These are phyloP conservation scores for Solanum appendiculatum DNA, from an alignment of 257 asterid genomes.

Conservation along the genomic window DNA sequence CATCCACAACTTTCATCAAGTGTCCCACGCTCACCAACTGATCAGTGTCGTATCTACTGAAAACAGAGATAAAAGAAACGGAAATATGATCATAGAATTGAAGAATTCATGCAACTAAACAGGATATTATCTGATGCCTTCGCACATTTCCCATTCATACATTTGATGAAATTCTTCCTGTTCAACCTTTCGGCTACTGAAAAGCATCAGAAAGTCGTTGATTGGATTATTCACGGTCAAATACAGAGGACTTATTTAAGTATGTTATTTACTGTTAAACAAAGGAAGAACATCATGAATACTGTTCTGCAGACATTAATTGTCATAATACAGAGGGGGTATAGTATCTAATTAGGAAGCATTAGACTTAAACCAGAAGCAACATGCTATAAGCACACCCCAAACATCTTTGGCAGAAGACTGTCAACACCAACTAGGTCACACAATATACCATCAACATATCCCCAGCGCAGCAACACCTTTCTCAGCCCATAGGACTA, in stretches of 20 bases:
- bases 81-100: background rate
- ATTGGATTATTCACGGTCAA: background rate
- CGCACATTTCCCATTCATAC: background rate
- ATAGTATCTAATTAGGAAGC: background rate
- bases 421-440: background rate
- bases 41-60: background rate
- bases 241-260: background rate
- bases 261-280: background rate
- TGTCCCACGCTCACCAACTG: background rate
- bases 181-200: background rate
- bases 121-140: background rate
- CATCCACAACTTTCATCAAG: background rate
- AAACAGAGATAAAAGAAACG: background rate
- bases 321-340: background rate
- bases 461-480: background rate
- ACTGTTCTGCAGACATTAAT: background rate
- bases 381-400: background rate
- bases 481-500: background rate
- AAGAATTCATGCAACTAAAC: background rate
- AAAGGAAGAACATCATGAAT: background rate
- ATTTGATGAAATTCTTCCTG: background rate
- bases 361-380: background rate
- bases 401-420: background rate
- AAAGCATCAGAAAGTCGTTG: background rate
- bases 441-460: background rate